Evolutionary conservation across 164 flowering plant genomes (phyloP).

Genomic region (Euptelea pleiosperma): DNA sequence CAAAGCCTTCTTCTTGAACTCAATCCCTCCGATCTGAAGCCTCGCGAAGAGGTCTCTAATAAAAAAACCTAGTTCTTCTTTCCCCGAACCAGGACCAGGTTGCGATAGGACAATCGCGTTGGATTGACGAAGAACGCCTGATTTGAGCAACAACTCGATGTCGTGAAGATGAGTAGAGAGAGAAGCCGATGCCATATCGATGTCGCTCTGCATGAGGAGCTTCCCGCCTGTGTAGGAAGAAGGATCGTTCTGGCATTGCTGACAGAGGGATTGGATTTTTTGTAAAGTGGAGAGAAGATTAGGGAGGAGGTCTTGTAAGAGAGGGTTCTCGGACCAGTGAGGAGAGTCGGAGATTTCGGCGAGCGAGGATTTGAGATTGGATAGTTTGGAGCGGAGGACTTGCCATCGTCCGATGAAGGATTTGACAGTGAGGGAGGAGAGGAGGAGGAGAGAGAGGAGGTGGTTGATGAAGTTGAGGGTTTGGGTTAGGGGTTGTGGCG

Average conservation of each 20-base stretch:
- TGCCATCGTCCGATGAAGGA: constrained; percentile 57
- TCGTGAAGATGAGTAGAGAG: constrained; percentile 51
- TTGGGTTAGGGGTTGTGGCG: constrained; percentile 21
- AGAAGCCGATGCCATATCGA: constrained; percentile 61
- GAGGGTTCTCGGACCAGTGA: constrained; percentile 49
- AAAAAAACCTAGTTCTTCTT: constrained; percentile 54
- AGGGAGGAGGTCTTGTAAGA: constrained; percentile 57
- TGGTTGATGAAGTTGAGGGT: constrained; percentile 22
- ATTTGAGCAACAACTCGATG: constrained; percentile 61
- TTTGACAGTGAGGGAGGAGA: constrained; percentile 36
- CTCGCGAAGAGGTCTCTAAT: constrained; percentile 66
- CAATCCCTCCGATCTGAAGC: constrained; percentile 73
- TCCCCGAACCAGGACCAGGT: constrained; percentile 45
- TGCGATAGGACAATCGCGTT: constrained; percentile 71
- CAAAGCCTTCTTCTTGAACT: constrained; percentile 69
- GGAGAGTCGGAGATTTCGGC: constrained; percentile 38
- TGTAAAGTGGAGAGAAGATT: constrained; percentile 48
- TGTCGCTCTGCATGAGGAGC: constrained; percentile 77
- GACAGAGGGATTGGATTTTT: constrained; percentile 41
- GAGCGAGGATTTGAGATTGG: constrained; percentile 33
- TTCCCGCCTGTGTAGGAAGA: constrained; percentile 49
- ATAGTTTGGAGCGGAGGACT: constrained; percentile 38
- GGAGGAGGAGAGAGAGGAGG: constrained; percentile 35
- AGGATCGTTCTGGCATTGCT: constrained; percentile 34
- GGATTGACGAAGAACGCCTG: constrained; percentile 65